phyloP scores from a whole-genome alignment of 2,329 filamentous ascomycete species.

The Chrysoporthe puriensis region DNA sequence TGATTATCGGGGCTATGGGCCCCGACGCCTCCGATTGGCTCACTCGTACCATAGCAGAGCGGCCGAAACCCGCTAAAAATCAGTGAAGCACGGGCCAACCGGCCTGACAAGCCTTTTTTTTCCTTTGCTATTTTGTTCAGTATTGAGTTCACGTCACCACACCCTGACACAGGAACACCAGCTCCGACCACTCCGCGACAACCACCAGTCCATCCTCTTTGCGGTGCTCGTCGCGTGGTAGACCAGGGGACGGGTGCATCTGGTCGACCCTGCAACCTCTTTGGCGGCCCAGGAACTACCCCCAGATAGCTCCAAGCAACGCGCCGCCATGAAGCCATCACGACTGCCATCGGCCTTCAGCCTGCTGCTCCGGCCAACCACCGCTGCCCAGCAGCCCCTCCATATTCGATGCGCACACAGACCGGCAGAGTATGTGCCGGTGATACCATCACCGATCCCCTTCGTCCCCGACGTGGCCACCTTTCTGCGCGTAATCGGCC shows the following conservation, averaged over 20 bases:
- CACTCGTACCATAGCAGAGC: not conserved
- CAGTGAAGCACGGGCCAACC: conserved; percentile 14
- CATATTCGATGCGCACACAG: conserved; percentile 51
- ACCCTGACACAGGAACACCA: not conserved
- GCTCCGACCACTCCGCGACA: not conserved
- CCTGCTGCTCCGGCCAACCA: conserved; percentile 34
- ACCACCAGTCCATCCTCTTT: not conserved
- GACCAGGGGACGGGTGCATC: not conserved
- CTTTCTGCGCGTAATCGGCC: conserved; percentile 90
- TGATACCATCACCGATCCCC: conserved; percentile 72
- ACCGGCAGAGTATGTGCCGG: conserved; percentile 37
- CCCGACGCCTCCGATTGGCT: conserved; percentile 6
- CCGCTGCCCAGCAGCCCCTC: conserved; percentile 36
- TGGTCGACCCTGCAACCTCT: not conserved
- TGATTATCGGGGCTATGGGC: not conserved
- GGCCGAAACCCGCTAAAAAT: not conserved
- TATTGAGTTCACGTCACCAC: not conserved
- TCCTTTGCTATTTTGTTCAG: not conserved
- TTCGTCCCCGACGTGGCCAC: conserved; percentile 84
- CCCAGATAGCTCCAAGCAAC: conserved; percentile 5
- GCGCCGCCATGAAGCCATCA: conserved; percentile 28
- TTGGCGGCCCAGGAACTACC: not conserved
- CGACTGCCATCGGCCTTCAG: conserved; percentile 36
- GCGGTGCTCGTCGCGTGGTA: not conserved
- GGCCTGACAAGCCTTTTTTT: conserved; percentile 10